Percentiles rank a stretch among this genome's conserved stretches.
Conservation (phyloP, 129 eudicot species). For the Helianthus tuberosus region DNA sequence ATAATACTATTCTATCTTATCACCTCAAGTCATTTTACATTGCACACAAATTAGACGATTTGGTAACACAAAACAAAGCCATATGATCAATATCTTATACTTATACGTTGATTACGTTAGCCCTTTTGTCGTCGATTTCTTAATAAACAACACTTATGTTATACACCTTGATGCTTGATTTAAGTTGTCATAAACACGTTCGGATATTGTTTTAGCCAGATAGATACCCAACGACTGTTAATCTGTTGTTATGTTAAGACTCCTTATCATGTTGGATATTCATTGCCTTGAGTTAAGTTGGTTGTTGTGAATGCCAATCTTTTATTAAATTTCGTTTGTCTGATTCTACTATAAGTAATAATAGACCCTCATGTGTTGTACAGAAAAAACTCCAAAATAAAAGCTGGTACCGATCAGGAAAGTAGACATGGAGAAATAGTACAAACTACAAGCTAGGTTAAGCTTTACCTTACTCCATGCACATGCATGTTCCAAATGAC, state of each 20-base stretch:
- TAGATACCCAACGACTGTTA: background rate
- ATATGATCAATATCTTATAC: too few relatives aligned
- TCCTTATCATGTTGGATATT: background rate
- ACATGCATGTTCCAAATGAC: conserved; percentile 30
- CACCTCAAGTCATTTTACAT: too few relatives aligned
- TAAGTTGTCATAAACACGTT: too few relatives aligned
- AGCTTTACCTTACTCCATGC: conserved; percentile 21
- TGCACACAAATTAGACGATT: too few relatives aligned
- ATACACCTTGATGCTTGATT: too few relatives aligned
- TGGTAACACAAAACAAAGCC: too few relatives aligned
- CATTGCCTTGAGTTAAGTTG: background rate
- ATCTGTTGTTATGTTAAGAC: background rate
- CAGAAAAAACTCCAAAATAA: background rate
- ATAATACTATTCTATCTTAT: too few relatives aligned
- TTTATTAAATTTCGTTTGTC: background rate
- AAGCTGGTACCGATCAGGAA: conserved; percentile 1
- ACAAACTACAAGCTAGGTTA: background rate
- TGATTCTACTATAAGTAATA: background rate
- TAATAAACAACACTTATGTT: too few relatives aligned
- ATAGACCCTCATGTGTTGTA: background rate
- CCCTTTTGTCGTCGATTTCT: too few relatives aligned
- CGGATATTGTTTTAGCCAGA: background rate
- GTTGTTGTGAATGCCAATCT: background rate
- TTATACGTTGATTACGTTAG: too few relatives aligned
- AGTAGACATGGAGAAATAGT: background rate